Evolutionary conservation across 192 early-diverging fungal species (phyloP).

Genomic region (Entrophospora sp.): DNA sequence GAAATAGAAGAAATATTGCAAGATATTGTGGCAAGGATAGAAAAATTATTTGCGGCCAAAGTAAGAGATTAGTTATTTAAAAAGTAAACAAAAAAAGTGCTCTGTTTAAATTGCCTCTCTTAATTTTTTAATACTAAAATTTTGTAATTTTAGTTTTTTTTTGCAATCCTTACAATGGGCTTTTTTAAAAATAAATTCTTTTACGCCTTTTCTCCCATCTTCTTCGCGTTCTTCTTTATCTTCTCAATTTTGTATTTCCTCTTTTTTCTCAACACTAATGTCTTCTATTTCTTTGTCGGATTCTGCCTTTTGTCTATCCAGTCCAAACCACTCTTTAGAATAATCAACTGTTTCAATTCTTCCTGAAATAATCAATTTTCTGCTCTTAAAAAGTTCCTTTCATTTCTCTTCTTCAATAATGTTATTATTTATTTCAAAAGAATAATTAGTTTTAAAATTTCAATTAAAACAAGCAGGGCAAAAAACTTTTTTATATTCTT

Average conservation of each 20-base stretch:
- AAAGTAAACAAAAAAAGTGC: no score
- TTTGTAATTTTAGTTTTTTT: neutral
- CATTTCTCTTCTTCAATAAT: neutral
- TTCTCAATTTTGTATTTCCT: neutral
- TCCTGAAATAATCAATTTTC: neutral
- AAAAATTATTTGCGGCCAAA: constrained; percentile 1
- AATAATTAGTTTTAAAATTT: neutral
- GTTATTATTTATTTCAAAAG: neutral
- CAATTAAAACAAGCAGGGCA: neutral
- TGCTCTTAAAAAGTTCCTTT: neutral
- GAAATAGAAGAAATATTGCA: neutral
- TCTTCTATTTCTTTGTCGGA: neutral
- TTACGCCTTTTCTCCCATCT: neutral
- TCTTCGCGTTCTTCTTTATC: neutral
- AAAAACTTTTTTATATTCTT: neutral
- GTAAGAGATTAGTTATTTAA: constrained; percentile 3
- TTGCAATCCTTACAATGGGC: neutral
- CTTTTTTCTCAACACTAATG: neutral
- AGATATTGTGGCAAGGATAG: neutral
- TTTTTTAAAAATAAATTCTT: neutral
- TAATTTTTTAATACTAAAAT: neutral
- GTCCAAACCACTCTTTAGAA: neutral
- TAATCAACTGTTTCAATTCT: neutral
- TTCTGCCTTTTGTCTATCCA: neutral
- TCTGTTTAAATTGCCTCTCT: no score